phyloP scores from a whole-genome alignment of 2,329 filamentous ascomycete genomes.

The Simplicillium sp. region DNA sequence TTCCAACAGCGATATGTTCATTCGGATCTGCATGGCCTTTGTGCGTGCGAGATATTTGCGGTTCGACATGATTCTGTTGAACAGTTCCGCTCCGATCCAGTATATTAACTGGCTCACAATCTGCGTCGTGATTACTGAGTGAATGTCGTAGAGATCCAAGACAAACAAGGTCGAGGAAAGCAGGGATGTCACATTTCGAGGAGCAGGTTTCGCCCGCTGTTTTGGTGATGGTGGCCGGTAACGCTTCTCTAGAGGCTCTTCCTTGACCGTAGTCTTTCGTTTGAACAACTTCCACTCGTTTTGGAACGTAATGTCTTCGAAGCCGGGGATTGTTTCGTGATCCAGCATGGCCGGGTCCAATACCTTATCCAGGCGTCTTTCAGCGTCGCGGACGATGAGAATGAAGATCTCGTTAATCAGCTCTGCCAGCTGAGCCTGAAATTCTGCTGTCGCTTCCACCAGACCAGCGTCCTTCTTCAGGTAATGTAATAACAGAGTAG shows the following conservation, averaged over 20 bases:
- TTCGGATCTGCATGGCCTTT: conserved; percentile 98
- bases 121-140: conserved; percentile 90
- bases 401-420: conserved; percentile 98
- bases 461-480: conserved; percentile 87
- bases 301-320: conserved; percentile 94
- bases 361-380: conserved; percentile 92
- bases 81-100: conserved; percentile 92
- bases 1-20: conserved; percentile 93
- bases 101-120: conserved; percentile 89
- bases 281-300: conserved; percentile 99
- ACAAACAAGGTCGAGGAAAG: conserved; percentile 95
- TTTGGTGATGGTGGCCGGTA: conserved; percentile 91
- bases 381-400: conserved; percentile 89
- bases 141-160: conserved; percentile 95
- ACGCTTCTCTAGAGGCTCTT: conserved; percentile 82
- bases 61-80: conserved; percentile 97
- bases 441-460: conserved; percentile 71
- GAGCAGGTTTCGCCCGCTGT: conserved; percentile 81
- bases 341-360: conserved; percentile 90
- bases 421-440: conserved; percentile 88
- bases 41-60: conserved; percentile 89
- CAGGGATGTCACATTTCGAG: conserved; percentile 89
- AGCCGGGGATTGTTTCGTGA: conserved; percentile 94
- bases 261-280: conserved; percentile 79
- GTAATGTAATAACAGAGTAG: conserved; percentile 89